A percentile compares a stretch with the other conserved stretches of the same genome.
phyloP scores from a whole-genome alignment of 306 rosid species.

The Cajanus cajan region DNA sequence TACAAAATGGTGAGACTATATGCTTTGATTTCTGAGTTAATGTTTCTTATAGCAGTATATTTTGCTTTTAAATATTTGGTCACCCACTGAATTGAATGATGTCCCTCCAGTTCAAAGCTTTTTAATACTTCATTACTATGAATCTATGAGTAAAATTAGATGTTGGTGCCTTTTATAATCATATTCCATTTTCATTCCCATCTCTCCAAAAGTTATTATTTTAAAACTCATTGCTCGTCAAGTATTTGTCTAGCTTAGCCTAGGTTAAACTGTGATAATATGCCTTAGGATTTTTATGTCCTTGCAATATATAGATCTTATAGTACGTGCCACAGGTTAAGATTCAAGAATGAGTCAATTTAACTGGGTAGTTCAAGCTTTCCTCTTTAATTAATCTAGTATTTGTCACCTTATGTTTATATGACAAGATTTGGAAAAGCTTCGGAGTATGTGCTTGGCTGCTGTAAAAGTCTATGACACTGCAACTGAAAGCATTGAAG shows the following conservation, averaged over 20 bases:
- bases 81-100: neutral
- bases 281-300: neutral
- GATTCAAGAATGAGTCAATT: neutral
- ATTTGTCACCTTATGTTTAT: conserved; percentile 28
- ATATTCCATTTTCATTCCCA: neutral
- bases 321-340: conserved; percentile 12
- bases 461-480: conserved; percentile 64
- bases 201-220: neutral
- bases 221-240: neutral
- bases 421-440: conserved; percentile 55
- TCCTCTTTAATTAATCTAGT: conserved; percentile 11
- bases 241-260: neutral
- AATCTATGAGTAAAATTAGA: neutral
- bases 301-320: conserved; percentile 1
- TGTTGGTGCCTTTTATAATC: neutral
- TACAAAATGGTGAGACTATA: conserved; percentile 64
- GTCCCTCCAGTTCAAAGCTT: neutral
- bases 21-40: conserved; percentile 19
- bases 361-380: conserved; percentile 8
- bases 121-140: neutral
- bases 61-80: conserved; percentile 20
- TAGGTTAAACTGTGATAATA: conserved; percentile 9
- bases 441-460: conserved; percentile 61
- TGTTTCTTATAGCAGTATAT: neutral
- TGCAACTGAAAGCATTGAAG: conserved; percentile 61